A percentile compares a stretch with the other conserved stretches of the same genome.
phyloP scores from a whole-genome alignment of 176 grass and related monocot species.

The Hsuehochloa calcarea region DNA sequence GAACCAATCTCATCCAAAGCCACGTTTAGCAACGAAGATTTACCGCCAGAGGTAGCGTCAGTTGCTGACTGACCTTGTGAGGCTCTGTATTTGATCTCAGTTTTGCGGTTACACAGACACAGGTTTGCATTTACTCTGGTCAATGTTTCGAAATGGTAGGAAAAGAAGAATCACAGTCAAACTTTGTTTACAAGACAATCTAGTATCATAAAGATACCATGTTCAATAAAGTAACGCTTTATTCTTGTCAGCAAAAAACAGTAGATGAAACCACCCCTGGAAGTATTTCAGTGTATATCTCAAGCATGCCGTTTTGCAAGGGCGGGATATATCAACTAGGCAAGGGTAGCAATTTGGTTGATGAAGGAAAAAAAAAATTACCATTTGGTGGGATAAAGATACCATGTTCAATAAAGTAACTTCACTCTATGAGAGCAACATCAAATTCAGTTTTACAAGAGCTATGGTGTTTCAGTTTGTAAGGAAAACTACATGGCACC shows the following conservation, averaged over 20 bases:
- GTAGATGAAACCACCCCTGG: background rate
- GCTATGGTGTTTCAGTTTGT: background rate
- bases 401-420: too few relatives aligned
- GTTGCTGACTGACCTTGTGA: slow-evolving; percentile 33
- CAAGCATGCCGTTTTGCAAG: background rate
- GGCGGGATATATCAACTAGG: background rate
- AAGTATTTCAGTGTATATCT: background rate
- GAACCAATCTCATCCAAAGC: slow-evolving; percentile 61
- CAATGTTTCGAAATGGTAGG: background rate
- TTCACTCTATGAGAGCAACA: background rate
- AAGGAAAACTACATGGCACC: background rate
- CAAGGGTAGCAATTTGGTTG: background rate
- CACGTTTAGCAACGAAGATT: slow-evolving; percentile 54
- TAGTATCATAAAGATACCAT: background rate
- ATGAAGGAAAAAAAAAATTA: too few relatives aligned
- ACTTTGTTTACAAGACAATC: background rate
- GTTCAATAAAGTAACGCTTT: background rate
- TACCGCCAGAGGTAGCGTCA: slow-evolving; percentile 35
- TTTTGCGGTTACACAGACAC: slow-evolving; percentile 24
- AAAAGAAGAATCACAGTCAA: background rate
- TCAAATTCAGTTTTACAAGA: background rate
- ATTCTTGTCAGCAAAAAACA: background rate
- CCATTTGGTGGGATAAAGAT: background rate
- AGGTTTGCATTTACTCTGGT: background rate
- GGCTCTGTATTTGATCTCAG: slow-evolving; percentile 19